Conservation (phyloP, 2,329 filamentous ascomycete genomes). For the Aspergillus versicolor region DNA sequence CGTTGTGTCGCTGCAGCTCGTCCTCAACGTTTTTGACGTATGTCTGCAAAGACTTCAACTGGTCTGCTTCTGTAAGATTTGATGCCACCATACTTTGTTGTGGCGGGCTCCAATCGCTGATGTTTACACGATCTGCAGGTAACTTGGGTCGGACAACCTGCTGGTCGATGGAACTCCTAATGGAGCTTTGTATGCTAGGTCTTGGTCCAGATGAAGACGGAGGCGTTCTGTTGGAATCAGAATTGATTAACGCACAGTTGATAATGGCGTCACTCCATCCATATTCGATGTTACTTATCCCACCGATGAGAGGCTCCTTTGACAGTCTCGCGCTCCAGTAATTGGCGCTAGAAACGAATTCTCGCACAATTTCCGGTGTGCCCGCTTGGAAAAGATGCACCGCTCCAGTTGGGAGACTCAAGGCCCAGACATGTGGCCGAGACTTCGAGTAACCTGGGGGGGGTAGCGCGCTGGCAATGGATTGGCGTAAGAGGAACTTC, state of each 20-base stretch:
- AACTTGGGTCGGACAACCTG: conserved; percentile 64
- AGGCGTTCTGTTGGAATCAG: conserved; percentile 40
- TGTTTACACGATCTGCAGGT: conserved; percentile 78
- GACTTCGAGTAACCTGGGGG: conserved; percentile 89
- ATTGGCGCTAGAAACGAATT: conserved; percentile 92
- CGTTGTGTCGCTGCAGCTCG: conserved; percentile 84
- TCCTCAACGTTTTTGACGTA: conserved; percentile 86
- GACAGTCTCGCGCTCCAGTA: conserved; percentile 96
- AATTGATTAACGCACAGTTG: conserved; percentile 68
- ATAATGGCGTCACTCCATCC: conserved; percentile 90
- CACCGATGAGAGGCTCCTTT: conserved; percentile 88
- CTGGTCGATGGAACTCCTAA: conserved; percentile 67
- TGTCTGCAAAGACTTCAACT: conserved; percentile 68
- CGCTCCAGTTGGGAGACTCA: conserved; percentile 86
- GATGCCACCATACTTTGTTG: conserved; percentile 87
- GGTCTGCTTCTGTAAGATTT: conserved; percentile 73
- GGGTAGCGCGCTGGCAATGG: conserved; percentile 84
- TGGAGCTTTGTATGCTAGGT: conserved; percentile 60
- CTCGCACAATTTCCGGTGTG: conserved; percentile 88
- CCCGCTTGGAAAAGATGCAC: conserved; percentile 98
- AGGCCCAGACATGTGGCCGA: conserved; percentile 88
- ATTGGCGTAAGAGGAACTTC: conserved; percentile 84
- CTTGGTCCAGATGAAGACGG: conserved; percentile 41
- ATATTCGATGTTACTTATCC: conserved; percentile 95
- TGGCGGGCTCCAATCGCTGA: conserved; percentile 86